These are phyloP conservation scores for Kazachstania taianensis DNA, from an alignment of 805 yeast species.

Conservation along the genomic window DNA sequence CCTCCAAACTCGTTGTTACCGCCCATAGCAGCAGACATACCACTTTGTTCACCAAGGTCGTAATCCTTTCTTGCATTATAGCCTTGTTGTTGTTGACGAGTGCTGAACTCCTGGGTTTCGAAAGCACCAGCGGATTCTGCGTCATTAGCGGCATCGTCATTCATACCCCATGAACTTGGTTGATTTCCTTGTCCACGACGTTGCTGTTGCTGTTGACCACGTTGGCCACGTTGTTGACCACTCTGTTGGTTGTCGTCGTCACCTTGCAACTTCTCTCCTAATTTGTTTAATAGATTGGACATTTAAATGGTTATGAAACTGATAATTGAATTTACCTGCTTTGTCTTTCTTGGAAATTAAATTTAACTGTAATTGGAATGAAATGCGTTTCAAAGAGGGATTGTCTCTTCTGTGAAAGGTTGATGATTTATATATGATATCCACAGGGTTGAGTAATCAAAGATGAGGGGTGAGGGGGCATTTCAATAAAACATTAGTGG, in stretches of 20 bases:
- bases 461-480: no score
- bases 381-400: no score
- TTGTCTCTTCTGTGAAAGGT: no score
- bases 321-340: no score
- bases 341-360: no score
- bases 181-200: not conserved
- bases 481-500: no score
- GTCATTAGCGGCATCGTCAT: slow-evolving; percentile 5
- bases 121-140: slow-evolving; percentile 1
- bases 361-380: no score
- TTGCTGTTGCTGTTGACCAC: slow-evolving; percentile 5
- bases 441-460: no score
- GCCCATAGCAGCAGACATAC: not conserved
- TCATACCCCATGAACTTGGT: slow-evolving; percentile 8
- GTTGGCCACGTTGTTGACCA: slow-evolving; percentile 6
- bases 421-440: no score
- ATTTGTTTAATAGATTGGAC: slow-evolving; percentile 27
- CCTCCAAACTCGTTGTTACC: not conserved
- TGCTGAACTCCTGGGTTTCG: not conserved
- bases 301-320: no score
- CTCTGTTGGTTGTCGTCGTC: slow-evolving; percentile 10
- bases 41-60: not conserved
- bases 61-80: no score
- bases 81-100: slow-evolving; percentile 2
- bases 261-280: slow-evolving; percentile 25